phyloP scores from a whole-genome alignment of 169 alveolate genomes.

The Ichthyophthirius multifiliis region DNA sequence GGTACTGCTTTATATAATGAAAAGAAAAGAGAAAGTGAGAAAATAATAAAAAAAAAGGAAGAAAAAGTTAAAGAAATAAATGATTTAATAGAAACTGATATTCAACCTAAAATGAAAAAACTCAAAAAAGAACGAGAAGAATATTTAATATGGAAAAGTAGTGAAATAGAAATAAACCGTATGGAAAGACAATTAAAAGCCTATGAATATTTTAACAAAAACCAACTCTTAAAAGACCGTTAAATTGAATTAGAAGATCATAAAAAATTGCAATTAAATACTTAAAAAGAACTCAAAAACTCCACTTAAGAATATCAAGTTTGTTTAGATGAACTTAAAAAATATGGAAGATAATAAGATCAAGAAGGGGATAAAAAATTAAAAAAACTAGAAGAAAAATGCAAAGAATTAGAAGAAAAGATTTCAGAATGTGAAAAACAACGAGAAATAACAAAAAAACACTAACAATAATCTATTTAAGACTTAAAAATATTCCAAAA shows the following conservation, averaged over 20 bases:
- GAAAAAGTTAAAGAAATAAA: slow-evolving; percentile 90
- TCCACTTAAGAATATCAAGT: slow-evolving; percentile 24
- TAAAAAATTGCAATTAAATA: slow-evolving; percentile 31
- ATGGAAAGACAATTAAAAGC: slow-evolving; percentile 38
- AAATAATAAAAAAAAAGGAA: slow-evolving; percentile 90
- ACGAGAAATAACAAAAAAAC: slow-evolving; percentile 24
- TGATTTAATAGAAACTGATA: slow-evolving; percentile 87
- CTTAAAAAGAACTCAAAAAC: slow-evolving; percentile 49
- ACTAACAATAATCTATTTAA: slow-evolving; percentile 21
- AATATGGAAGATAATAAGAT: slow-evolving; percentile 37
- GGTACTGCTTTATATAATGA: slow-evolving; percentile 95
- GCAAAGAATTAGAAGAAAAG: slow-evolving; percentile 25
- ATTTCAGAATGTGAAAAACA: slow-evolving; percentile 39
- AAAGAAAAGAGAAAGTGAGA: slow-evolving; percentile 92
- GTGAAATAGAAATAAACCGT: slow-evolving; percentile 30
- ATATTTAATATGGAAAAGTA: slow-evolving; percentile 46
- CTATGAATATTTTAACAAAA: slow-evolving; percentile 35
- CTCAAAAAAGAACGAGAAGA: slow-evolving; percentile 81
- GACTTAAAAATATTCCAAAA: background rate
- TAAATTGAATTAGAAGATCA: slow-evolving; percentile 34
- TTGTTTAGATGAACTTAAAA: slow-evolving; percentile 30
- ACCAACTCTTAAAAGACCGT: slow-evolving; percentile 22
- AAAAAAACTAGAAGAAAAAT: slow-evolving; percentile 18
- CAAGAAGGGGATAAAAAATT: slow-evolving; percentile 25
- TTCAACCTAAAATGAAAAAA: slow-evolving; percentile 89